Evolutionary conservation across 1,284 basidiomycete genomes (phyloP).

Genomic region (Sanguinoderma infundibulare): DNA sequence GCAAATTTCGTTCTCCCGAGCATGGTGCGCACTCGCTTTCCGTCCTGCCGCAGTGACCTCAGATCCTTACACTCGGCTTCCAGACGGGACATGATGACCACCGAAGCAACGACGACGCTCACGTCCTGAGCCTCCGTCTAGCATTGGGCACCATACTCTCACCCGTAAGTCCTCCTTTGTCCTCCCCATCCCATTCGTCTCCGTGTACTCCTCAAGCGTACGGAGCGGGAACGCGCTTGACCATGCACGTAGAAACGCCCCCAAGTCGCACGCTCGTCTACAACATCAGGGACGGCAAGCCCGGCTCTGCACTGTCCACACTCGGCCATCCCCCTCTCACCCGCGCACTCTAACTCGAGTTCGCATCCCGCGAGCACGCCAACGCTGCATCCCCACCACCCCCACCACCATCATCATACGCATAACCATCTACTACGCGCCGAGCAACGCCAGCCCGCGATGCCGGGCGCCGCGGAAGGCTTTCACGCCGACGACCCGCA

Average conservation of each 20-base stretch:
- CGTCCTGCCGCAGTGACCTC: not conserved
- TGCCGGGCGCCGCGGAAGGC: constrained; percentile 10
- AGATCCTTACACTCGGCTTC: not conserved
- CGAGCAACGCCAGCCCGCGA: constrained; percentile 7
- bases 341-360: constrained; percentile 14
- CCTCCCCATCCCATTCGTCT: not conserved
- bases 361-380: constrained; percentile 11
- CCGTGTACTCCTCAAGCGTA: not conserved
- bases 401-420: constrained; percentile 1
- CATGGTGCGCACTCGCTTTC: constrained; percentile 12
- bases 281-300: constrained; percentile 36
- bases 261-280: constrained; percentile 27
- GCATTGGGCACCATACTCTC: constrained; percentile 37
- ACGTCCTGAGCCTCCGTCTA: constrained; percentile 31
- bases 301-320: constrained; percentile 27
- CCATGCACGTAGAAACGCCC: constrained; percentile 33
- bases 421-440: not conserved
- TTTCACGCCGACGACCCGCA: constrained; percentile 13
- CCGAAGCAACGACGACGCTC: constrained; percentile 22
- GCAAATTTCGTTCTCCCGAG: not conserved
- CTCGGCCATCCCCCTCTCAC: constrained; percentile 22
- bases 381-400: constrained; percentile 2
- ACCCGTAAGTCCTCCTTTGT: constrained; percentile 31
- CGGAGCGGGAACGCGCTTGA: constrained; percentile 13
- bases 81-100: constrained; percentile 29